Evolutionary conservation across 345 rosid genomes (phyloP).

Genomic region (Dimocarpus longan): DNA sequence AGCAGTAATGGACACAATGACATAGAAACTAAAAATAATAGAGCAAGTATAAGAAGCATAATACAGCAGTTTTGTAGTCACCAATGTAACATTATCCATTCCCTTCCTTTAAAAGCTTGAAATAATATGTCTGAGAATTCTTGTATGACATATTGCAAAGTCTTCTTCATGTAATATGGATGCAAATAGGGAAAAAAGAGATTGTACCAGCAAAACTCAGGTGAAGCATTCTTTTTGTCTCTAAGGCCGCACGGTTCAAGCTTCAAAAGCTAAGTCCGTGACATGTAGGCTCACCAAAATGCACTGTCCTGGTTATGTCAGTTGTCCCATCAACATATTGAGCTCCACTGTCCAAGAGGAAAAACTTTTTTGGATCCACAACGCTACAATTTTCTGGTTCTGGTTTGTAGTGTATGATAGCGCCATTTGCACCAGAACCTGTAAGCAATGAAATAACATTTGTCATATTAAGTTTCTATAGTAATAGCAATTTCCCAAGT

Average conservation of each 20-base stretch:
- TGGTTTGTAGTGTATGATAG: too few species aligned
- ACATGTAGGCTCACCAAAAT: constrained; percentile 87
- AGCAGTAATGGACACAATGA: neutral
- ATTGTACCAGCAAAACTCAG: constrained; percentile 74
- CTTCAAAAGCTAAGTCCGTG: too few species aligned
- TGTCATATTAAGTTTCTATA: neutral
- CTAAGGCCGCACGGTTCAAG: too few species aligned
- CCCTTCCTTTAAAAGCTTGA: neutral
- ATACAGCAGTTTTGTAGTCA: neutral
- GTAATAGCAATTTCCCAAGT: neutral
- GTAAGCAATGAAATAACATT: constrained; percentile 14
- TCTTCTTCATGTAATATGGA: neutral
- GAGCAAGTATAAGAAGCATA: neutral
- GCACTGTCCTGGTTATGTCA: constrained; percentile 95
- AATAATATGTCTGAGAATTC: neutral
- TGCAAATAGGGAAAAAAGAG: constrained; percentile 11
- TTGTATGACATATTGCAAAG: neutral
- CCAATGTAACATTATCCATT: neutral
- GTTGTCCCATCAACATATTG: too few species aligned
- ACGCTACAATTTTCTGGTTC: too few species aligned
- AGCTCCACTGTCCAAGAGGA: too few species aligned
- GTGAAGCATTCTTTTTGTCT: constrained; percentile 89
- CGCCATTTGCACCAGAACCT: too few species aligned
- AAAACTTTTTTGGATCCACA: too few species aligned
- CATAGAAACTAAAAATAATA: neutral